phyloP scores from a whole-genome alignment of 495 filamentous ascomycete species.

The Penicillium macrosclerotiorum region DNA sequence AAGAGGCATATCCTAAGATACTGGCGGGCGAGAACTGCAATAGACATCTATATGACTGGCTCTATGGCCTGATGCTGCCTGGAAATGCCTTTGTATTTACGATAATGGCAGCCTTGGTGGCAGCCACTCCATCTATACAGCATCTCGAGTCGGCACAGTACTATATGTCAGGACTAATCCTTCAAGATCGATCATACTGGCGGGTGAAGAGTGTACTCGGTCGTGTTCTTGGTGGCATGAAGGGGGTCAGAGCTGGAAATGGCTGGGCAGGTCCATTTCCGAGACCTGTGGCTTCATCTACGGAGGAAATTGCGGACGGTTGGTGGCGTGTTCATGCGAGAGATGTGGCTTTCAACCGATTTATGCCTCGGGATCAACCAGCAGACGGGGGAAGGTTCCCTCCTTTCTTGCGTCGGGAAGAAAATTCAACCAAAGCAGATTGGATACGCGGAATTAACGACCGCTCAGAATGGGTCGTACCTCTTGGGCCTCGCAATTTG shows the following conservation, averaged over 20 bases:
- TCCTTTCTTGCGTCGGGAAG: background rate
- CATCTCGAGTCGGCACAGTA: background rate
- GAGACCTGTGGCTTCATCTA: background rate
- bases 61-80: constrained; percentile 7
- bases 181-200: constrained; percentile 8
- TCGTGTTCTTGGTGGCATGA: constrained; percentile 4
- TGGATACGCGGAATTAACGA: background rate
- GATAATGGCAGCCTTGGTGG: constrained; percentile 5
- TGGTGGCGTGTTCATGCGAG: constrained; percentile 1
- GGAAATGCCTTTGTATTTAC: constrained; percentile 1
- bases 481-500: background rate
- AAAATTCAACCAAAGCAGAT: background rate
- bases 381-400: background rate
- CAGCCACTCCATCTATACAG: constrained; percentile 1
- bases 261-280: constrained; percentile 11
- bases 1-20: constrained; percentile 3
- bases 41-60: constrained; percentile 7
- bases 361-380: constrained; percentile 1
- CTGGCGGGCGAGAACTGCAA: background rate
- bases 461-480: constrained; percentile 3
- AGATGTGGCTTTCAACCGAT: background rate
- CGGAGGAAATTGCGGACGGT: background rate
- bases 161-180: constrained; percentile 5
- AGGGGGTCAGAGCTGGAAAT: constrained; percentile 1
- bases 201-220: constrained; percentile 6